Percentiles rank a stretch among this genome's conserved stretches.
phyloP scores from a whole-genome alignment of 805 yeast genomes.

The Candida coquimbonensis region DNA sequence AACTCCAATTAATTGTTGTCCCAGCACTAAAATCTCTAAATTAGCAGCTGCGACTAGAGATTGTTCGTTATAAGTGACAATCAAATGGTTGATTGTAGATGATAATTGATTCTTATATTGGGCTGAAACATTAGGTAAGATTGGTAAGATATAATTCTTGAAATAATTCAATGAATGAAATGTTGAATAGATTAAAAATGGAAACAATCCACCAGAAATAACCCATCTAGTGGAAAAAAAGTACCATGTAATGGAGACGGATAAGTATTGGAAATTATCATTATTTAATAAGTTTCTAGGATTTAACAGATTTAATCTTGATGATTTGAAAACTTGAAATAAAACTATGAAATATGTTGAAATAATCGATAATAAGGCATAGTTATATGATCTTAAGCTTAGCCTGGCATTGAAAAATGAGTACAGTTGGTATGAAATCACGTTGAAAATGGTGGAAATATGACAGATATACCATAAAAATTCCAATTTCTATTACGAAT shows the following conservation, averaged over 20 bases:
- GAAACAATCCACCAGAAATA: slow-evolving; percentile 43
- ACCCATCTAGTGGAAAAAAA: slow-evolving; percentile 35
- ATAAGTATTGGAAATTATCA: slow-evolving; percentile 60
- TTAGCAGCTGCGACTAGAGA: slow-evolving; percentile 38
- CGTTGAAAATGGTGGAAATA: slow-evolving; percentile 38
- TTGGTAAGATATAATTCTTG: slow-evolving; percentile 47
- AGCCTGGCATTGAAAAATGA: slow-evolving; percentile 34
- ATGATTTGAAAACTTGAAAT: slow-evolving; percentile 47
- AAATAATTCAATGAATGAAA: slow-evolving; percentile 60
- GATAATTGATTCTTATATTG: slow-evolving; percentile 23
- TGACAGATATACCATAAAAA: slow-evolving; percentile 70
- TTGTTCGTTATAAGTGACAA: slow-evolving; percentile 34
- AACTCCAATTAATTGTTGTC: slow-evolving; percentile 33
- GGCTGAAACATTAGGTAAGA: slow-evolving; percentile 29
- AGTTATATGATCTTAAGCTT: slow-evolving; percentile 32
- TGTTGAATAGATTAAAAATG: slow-evolving; percentile 55
- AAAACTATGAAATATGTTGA: slow-evolving; percentile 58
- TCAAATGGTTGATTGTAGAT: slow-evolving; percentile 26
- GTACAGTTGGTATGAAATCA: slow-evolving; percentile 30
- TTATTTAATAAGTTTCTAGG: slow-evolving; percentile 30
- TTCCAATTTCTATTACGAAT: slow-evolving; percentile 1
- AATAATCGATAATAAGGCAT: slow-evolving; percentile 43
- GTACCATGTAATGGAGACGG: slow-evolving; percentile 35
- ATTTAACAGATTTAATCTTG: slow-evolving; percentile 24
- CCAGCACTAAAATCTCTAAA: slow-evolving; percentile 36